Evolutionary conservation across 371 early-diverging fungal genomes (phyloP), one percentile per base, ranked within the genome.

Genomic region (Actinomucor elegans): DNA sequence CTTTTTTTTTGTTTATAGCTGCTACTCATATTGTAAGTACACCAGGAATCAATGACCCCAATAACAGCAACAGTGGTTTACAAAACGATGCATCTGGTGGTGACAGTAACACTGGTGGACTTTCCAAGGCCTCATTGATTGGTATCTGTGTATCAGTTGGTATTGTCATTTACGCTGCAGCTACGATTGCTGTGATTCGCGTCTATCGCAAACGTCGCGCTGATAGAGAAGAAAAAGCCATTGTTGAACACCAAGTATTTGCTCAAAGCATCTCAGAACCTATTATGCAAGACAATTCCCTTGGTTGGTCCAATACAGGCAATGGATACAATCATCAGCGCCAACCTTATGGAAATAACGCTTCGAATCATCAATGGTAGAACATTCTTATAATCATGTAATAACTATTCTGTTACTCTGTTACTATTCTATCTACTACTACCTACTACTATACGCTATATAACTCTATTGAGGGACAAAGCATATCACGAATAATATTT

Each of bases 81-180:
- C 14, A 12, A 5, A 41, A 26, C 5, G 6, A 37, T 2, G 14
- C 52, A 12, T 7, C 41, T 15, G 28, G 43, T 37, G 41, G 32
- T 21, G 24, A 35, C 4, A 34, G 38, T 8, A 29, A 27, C 9
- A n/a, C n/a, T n/a, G 57, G 60, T 14, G 67, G 69, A 2, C 37
- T 77, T 6, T 77, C 77, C 10, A 66, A 63, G 7, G 71, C 56
- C 0, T 55, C 66, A 7, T 60, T 77, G 42, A 66, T 77, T 33
- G 77, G 74, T 47, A 73, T 77, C 29, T 66, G 69, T 47, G 74
- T 77, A 0, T 71, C 74, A 5, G 62, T 63, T 11, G 74, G 74
- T 45, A 62, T 67, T 11, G 65, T 57, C 10, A 59, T 77, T 2
- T 77, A 77, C 55, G 74, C 77, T 4, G 67, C 67, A 12, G 74